Conservation (phyloP, 2,329 filamentous ascomycete genomes). For the Chaetomium olivaceum region DNA sequence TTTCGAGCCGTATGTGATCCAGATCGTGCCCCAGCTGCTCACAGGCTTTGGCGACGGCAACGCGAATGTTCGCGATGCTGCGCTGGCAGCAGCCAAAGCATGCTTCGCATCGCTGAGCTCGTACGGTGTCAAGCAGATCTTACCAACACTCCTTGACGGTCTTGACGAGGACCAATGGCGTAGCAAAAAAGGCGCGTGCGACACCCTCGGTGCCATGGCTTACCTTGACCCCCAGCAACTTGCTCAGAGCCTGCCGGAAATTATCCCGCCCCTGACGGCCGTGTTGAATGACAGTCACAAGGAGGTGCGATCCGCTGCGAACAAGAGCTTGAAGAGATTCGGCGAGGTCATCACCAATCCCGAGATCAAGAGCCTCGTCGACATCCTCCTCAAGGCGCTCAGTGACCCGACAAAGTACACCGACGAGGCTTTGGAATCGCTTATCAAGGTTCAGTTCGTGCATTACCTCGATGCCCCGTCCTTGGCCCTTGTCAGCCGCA, state of each 20-base stretch:
- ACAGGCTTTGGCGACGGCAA: slow-evolving; percentile 86
- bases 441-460: slow-evolving; percentile 98
- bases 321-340: slow-evolving; percentile 94
- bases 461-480: slow-evolving; percentile 98
- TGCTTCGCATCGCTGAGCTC: slow-evolving; percentile 93
- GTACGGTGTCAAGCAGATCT: slow-evolving; percentile 90
- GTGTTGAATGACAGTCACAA: slow-evolving; percentile 98
- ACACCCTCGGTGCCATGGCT: slow-evolving; percentile 95
- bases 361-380: slow-evolving; percentile 90
- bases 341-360: slow-evolving; percentile 98
- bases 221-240: slow-evolving; percentile 96
- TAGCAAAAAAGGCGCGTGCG: slow-evolving; percentile 97
- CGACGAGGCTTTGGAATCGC: slow-evolving; percentile 85
- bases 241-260: slow-evolving; percentile 87
- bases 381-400: slow-evolving; percentile 89
- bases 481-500: slow-evolving; percentile 89
- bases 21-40: slow-evolving; percentile 88
- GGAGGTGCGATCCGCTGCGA: slow-evolving; percentile 87
- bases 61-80: slow-evolving; percentile 87
- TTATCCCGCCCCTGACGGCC: slow-evolving; percentile 91
- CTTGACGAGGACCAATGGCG: slow-evolving; percentile 96
- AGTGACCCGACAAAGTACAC: slow-evolving; percentile 98
- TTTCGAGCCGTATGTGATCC: slow-evolving; percentile 96
- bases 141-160: slow-evolving; percentile 87
- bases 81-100: slow-evolving; percentile 88